Evolutionary conservation across 768 basidiomycete species (phyloP).

Genomic region (Scleroderma bovista): DNA sequence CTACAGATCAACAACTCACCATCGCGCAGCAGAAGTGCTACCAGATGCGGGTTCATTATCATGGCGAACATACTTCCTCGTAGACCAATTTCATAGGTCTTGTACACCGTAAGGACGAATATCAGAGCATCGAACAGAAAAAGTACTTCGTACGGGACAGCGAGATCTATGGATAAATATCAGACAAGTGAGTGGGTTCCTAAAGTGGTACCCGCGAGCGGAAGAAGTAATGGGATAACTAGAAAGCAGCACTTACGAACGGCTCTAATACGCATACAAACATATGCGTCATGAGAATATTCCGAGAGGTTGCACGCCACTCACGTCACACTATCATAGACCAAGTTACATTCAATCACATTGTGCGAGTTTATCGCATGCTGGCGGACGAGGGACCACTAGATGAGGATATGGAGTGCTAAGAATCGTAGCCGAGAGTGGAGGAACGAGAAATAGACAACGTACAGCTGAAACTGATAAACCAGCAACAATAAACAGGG

Average conservation of each 20-base stretch:
- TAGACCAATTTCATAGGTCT: constrained; percentile 35
- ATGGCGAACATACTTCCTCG: constrained; percentile 11
- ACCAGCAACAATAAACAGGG: constrained; percentile 29
- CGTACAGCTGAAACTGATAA: constrained; percentile 33
- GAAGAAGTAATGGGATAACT: neutral
- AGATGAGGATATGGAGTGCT: neutral
- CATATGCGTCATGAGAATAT: too few species aligned
- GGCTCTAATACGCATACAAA: too few species aligned
- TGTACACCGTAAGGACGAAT: constrained; percentile 42
- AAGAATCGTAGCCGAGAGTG: neutral
- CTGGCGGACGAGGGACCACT: constrained; percentile 44
- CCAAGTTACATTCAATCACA: constrained; percentile 25
- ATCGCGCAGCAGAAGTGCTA: constrained; percentile 43
- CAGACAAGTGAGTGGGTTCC: neutral
- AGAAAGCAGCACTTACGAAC: constrained; percentile 1
- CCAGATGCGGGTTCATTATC: constrained; percentile 23
- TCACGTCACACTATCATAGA: constrained; percentile 1
- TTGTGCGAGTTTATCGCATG: constrained; percentile 20
- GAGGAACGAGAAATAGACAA: constrained; percentile 5
- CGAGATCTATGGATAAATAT: constrained; percentile 17
- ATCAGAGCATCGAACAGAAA: constrained; percentile 45
- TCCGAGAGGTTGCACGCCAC: neutral
- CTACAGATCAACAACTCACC: constrained; percentile 30
- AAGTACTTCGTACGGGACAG: constrained; percentile 45
- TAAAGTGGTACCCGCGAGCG: too few species aligned